These are phyloP conservation scores for Boletellus sp. DNA, from an alignment of 768 basidiomycete species.

Conservation along the genomic window DNA sequence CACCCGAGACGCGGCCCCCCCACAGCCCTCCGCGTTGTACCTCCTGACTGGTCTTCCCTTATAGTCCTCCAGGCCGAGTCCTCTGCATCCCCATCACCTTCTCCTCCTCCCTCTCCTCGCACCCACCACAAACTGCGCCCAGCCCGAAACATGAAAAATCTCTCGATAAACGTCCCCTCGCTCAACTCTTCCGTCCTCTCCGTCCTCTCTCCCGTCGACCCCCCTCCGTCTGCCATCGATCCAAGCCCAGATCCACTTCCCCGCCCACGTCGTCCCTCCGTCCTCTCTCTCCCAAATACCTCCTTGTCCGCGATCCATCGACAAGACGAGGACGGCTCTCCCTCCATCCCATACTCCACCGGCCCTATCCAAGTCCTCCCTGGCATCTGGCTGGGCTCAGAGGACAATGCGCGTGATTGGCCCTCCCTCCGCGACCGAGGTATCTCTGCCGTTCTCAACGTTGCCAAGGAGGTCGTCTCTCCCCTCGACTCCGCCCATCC, in stretches of 20 bases:
- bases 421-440: conserved; percentile 61
- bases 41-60: conserved; percentile 46
- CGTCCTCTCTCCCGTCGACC: conserved; percentile 35
- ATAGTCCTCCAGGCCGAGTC: conserved; percentile 42
- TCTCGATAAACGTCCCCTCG: conserved; percentile 66
- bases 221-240: conserved; percentile 32
- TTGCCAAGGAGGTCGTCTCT: conserved; percentile 86
- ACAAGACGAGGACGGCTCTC: conserved; percentile 60
- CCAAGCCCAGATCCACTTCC: conserved; percentile 29
- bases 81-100: conserved; percentile 45
- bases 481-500: conserved; percentile 52
- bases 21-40: conserved; percentile 56
- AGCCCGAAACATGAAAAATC: conserved; percentile 69
- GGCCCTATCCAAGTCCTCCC: conserved; percentile 86
- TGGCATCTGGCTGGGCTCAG: conserved; percentile 85
- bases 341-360: conserved; percentile 66
- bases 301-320: conserved; percentile 54
- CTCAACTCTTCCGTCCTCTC: conserved; percentile 56
- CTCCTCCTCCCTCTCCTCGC: conserved; percentile 54
- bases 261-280: conserved; percentile 61
- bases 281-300: conserved; percentile 62
- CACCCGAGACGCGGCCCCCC: conserved; percentile 51
- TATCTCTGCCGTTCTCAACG: conserved; percentile 82
- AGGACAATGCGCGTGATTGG: conserved; percentile 89
- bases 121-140: conserved; percentile 33